Percentiles rank a stretch among this genome's conserved stretches.
Conservation (phyloP, 257 asterid genomes). For the Solanum chmielewskii region DNA sequence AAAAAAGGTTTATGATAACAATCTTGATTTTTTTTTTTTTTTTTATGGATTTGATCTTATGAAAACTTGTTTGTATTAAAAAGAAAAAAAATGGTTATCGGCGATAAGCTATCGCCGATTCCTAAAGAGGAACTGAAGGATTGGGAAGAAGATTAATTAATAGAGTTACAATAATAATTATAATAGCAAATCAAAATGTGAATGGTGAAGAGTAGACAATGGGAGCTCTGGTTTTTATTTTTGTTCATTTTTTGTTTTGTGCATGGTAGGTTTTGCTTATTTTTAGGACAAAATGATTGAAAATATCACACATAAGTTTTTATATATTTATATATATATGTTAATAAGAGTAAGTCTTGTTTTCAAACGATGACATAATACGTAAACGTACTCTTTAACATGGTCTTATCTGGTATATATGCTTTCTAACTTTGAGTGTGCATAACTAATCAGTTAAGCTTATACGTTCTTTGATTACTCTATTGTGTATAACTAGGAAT, state of each 20-base stretch:
- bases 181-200: neutral
- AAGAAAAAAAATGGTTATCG: neutral
- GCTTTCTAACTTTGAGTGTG: neutral
- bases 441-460: no score
- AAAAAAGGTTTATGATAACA: neutral
- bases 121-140: neutral
- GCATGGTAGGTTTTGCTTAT: neutral
- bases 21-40: neutral
- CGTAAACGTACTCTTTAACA: neutral
- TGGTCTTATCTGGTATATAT: rapidly evolving
- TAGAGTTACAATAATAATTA: neutral
- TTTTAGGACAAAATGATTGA: neutral
- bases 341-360: neutral
- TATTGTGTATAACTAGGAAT: neutral
- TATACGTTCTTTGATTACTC: neutral
- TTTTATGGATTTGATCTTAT: neutral
- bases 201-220: neutral
- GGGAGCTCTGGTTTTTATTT: neutral
- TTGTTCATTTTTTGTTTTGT: neutral
- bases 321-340: neutral
- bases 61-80: neutral
- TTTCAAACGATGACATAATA: neutral
- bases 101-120: neutral
- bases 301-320: neutral
- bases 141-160: neutral